phyloP scores from a whole-genome alignment of 345 rosid genomes.

The Arabidopsis arenosa region DNA sequence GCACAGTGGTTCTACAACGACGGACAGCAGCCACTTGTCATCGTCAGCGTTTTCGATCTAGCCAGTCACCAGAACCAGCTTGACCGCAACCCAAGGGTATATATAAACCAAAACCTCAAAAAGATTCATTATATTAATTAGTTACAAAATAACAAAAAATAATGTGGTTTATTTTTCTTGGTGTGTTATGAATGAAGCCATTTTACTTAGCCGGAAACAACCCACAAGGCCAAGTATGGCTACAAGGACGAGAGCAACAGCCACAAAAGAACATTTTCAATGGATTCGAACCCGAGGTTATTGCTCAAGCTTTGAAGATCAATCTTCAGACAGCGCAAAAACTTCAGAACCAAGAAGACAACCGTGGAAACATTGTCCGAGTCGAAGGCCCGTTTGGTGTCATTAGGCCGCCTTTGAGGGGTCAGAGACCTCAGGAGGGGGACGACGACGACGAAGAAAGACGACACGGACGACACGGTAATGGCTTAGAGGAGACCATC shows the following conservation, averaged over 20 bases:
- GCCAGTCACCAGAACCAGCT: constrained; percentile 64
- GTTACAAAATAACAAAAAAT: background rate
- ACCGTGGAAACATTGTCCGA: constrained; percentile 61
- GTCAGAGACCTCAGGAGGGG: constrained; percentile 23
- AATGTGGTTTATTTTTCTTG: background rate
- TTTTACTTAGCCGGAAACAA: constrained; percentile 69
- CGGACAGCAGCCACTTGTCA: constrained; percentile 52
- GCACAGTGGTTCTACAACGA: constrained; percentile 69
- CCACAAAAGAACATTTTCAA: constrained; percentile 47
- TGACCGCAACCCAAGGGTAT: constrained; percentile 63
- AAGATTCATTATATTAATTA: background rate
- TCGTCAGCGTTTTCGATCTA: constrained; percentile 50
- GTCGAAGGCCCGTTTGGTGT: constrained; percentile 50
- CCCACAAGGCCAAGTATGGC: constrained; percentile 50
- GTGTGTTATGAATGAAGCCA: constrained; percentile 37
- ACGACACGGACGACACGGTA: constrained; percentile 2
- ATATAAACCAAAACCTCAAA: constrained; percentile 19
- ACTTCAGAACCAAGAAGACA: constrained; percentile 52
- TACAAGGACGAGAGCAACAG: constrained; percentile 27
- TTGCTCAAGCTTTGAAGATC: constrained; percentile 62
- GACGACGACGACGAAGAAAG: constrained; percentile 18
- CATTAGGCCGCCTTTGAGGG: constrained; percentile 53
- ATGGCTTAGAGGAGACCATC: constrained; percentile 67
- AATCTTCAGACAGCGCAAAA: constrained; percentile 43
- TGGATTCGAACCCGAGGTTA: constrained; percentile 49